phyloP scores from a whole-genome alignment of 1,139 yeast species.

The Sugiyamaella grinbergsii region DNA sequence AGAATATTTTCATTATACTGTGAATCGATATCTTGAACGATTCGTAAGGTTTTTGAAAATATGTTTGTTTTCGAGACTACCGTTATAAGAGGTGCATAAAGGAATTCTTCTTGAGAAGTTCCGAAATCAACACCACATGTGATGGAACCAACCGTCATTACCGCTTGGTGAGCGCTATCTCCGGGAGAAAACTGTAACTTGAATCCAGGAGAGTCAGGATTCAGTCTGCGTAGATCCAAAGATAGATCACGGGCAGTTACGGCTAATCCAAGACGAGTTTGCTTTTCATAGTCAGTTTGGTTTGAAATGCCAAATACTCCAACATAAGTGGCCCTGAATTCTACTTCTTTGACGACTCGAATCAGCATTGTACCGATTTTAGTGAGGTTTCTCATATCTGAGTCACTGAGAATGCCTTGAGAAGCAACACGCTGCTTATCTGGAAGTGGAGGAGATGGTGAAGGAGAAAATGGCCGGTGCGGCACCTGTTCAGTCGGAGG shows the following conservation, averaged over 20 bases:
- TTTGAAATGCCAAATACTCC: slow-evolving; percentile 33
- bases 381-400: slow-evolving; percentile 33
- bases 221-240: slow-evolving; percentile 44
- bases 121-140: slow-evolving; percentile 39
- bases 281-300: slow-evolving; percentile 7
- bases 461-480: slow-evolving; percentile 3
- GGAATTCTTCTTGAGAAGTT: slow-evolving; percentile 42
- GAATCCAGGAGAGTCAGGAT: slow-evolving; percentile 46
- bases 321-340: slow-evolving; percentile 38
- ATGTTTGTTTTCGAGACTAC: slow-evolving; percentile 43
- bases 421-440: slow-evolving; percentile 10
- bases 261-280: slow-evolving; percentile 28
- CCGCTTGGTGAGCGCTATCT: slow-evolving; percentile 47
- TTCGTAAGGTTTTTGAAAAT: slow-evolving; percentile 41
- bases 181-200: slow-evolving; percentile 41
- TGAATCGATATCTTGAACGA: slow-evolving; percentile 35
- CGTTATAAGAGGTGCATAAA: slow-evolving; percentile 46
- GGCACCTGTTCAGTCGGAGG: background rate
- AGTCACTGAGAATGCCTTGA: slow-evolving; percentile 23
- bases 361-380: slow-evolving; percentile 38
- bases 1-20: slow-evolving; percentile 37
- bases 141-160: slow-evolving; percentile 43
- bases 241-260: slow-evolving; percentile 43
- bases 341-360: slow-evolving; percentile 43
- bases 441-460: slow-evolving; percentile 12